phyloP scores from a whole-genome alignment of 1,284 basidiomycete species.

The Xerocomus nothofagi region DNA sequence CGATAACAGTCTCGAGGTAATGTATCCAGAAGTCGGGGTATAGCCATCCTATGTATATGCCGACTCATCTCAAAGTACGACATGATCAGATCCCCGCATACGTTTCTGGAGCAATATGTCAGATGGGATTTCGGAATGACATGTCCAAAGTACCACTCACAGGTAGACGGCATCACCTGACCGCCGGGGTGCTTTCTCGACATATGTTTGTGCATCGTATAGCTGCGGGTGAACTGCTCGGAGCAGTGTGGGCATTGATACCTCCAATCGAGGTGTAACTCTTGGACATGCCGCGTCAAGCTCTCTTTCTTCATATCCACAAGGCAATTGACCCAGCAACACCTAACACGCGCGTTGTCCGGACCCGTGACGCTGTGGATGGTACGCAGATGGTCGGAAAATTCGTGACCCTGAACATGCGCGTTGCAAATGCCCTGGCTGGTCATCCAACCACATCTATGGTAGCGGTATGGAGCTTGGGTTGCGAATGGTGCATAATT shows the following conservation, averaged over 20 bases:
- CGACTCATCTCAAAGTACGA: not conserved
- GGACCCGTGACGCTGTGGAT: constrained; percentile 19
- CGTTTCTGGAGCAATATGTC: constrained; percentile 5
- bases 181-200: constrained; percentile 9
- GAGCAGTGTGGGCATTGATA: constrained; percentile 20
- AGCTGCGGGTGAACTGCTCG: constrained; percentile 29
- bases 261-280: constrained; percentile 28
- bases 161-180: not conserved
- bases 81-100: constrained; percentile 1
- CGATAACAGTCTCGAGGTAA: constrained; percentile 5
- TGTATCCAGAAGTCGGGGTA: not conserved
- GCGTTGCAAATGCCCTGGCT: not conserved
- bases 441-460: constrained; percentile 22
- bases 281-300: constrained; percentile 27
- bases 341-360: constrained; percentile 13
- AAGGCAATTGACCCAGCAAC: constrained; percentile 23
- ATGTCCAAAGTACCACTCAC: constrained; percentile 10
- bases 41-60: not conserved
- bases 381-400: constrained; percentile 30
- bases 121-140: not conserved
- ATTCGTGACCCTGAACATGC: constrained; percentile 6
- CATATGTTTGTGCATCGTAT: constrained; percentile 23
- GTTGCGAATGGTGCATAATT: not conserved
- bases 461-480: constrained; percentile 5
- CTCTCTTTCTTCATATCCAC: constrained; percentile 32